These are phyloP conservation scores for Colletotrichum sp. DNA, from an alignment of 2,329 filamentous ascomycete genomes.

Conservation along the genomic window DNA sequence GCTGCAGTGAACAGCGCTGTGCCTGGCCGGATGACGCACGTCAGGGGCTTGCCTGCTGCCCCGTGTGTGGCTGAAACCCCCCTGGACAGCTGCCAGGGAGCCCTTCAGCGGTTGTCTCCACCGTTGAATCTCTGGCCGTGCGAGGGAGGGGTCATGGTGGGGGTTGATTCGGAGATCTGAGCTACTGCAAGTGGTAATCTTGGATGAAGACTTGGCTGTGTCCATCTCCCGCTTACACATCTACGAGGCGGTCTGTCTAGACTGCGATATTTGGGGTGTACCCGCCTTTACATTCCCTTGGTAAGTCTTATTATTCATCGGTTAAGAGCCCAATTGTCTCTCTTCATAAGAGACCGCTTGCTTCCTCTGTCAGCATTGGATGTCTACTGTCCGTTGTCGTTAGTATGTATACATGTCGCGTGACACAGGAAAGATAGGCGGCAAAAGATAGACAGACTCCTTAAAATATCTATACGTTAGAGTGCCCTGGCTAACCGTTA, in stretches of 20 bases:
- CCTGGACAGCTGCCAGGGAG: neutral
- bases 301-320: neutral
- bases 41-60: conserved; percentile 8
- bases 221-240: conserved; percentile 12
- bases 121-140: neutral
- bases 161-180: neutral
- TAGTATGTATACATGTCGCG: neutral
- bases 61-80: conserved; percentile 10
- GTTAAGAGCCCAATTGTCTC: neutral
- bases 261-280: neutral
- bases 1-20: neutral
- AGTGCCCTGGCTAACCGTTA: neutral
- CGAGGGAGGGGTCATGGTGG: conserved; percentile 12
- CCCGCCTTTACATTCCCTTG: neutral
- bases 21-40: conserved; percentile 19
- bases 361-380: neutral
- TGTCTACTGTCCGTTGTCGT: neutral
- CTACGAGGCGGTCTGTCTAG: neutral
- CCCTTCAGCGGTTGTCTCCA: conserved; percentile 7
- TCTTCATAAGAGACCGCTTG: neutral
- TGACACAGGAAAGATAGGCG: neutral
- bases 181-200: conserved; percentile 1
- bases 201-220: conserved; percentile 7
- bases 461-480: neutral
- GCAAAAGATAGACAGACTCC: neutral